Base-by-base conservation (phyloP, 768 basidiomycete genomes). In the Pisolithus tinctorius region DNA sequence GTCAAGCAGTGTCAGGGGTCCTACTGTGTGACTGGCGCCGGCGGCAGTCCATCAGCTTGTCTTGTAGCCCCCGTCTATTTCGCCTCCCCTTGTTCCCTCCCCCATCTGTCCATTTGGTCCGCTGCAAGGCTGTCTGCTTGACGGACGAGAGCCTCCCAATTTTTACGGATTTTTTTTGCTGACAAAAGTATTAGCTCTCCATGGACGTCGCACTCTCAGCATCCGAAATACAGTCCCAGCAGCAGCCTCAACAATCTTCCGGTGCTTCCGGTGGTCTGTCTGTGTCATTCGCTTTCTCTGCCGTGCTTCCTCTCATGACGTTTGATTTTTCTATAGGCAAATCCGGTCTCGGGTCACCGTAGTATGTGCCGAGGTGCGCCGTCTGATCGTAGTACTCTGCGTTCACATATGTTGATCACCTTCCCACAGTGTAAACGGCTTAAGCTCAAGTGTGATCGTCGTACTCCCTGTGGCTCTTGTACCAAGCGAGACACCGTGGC, bases 391-490 rank as follows among this genome's bases (percentile, higher is more conserved):
- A 42, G 43, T 6, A 42, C 50, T 49, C 25, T 25, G 13, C 4
- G 36, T 37, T 29, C 49, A 47, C 44, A 43, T 29, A 27, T n/a
- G 0, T 9, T 27, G 13, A 52, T 9, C 36, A n/a, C 49, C 26
- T 48, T 51, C 39, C 1, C 6, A 2, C 62, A 92, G 86, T 93
- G 89, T 73, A 92, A 92, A 66, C 86, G 89, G 4, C 75, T 92
- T 48, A 93, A 93, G 60, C 76, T 92, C 48, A 89, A 84, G 71
- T 93, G 89, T 62, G 89, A 92, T 69, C 73, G 89, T 37, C 78
- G 83, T 20, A 80, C 75, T 3, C 89, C 89, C 0, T 92, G 89
- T 57, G 80, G 81, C 0, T 83, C 82, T 26, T 92, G 90, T 58
- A 76, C 81, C 16, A 91, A 91, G 63, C 83, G 88, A 54, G 84